A percentile compares a stretch with the other conserved stretches of the same genome.
Conservation (phyloP, 2,329 filamentous ascomycete species). For the Huntiella moniliformis region DNA sequence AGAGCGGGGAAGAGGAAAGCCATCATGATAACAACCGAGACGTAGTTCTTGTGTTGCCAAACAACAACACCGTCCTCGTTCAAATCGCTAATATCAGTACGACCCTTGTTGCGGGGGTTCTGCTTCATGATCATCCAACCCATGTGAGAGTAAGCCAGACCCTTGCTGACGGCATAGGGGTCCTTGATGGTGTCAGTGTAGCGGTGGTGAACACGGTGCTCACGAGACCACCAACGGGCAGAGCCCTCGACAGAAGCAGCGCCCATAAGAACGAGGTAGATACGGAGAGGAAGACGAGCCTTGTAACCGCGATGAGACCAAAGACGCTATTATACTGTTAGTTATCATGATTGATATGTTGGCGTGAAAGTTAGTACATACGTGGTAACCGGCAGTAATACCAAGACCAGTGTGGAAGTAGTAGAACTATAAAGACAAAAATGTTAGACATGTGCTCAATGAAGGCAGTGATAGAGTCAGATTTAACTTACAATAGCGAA, state of each 20-base stretch:
- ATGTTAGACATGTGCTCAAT: background rate
- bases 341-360: background rate
- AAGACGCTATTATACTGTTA: constrained; percentile 35
- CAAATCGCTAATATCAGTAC: constrained; percentile 72
- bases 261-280: constrained; percentile 66
- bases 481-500: constrained; percentile 35
- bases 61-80: constrained; percentile 73
- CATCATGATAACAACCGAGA: constrained; percentile 63
- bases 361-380: background rate
- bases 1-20: constrained; percentile 56
- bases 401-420: constrained; percentile 73
- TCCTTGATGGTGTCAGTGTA: constrained; percentile 90
- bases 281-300: constrained; percentile 53
- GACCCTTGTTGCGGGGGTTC: constrained; percentile 74
- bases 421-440: constrained; percentile 20
- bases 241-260: constrained; percentile 73
- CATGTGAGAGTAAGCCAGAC: constrained; percentile 57
- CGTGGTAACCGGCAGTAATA: constrained; percentile 46
- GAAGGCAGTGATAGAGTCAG: background rate
- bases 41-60: constrained; percentile 75
- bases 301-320: constrained; percentile 80
- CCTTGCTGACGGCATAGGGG: constrained; percentile 79
- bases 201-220: constrained; percentile 73
- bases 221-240: constrained; percentile 75
- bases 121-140: constrained; percentile 92